Evolutionary conservation across 2,329 filamentous ascomycete genomes (phyloP).

Genomic region (Coniochaeta sp.): DNA sequence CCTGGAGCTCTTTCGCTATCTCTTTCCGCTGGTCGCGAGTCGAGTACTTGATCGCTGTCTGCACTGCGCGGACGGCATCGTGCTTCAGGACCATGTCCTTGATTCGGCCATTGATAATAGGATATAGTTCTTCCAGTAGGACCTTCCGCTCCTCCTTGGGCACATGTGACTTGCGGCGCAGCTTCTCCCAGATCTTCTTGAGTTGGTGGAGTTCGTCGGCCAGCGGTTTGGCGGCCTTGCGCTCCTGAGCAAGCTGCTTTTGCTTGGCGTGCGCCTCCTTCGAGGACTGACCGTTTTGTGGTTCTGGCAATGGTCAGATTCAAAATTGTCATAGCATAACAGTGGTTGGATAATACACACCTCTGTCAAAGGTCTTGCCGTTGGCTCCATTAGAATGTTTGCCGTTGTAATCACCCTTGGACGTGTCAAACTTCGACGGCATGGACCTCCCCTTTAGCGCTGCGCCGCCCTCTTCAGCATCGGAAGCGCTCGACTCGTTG

Average conservation of each 20-base stretch:
- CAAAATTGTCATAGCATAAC: background rate
- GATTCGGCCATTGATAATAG: conserved; percentile 82
- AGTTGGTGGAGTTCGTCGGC: conserved; percentile 81
- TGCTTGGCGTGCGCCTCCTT: conserved; percentile 91
- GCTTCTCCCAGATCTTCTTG: conserved; percentile 94
- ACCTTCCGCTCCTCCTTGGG: conserved; percentile 80
- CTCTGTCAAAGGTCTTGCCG: conserved; percentile 11
- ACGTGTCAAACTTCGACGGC: conserved; percentile 17
- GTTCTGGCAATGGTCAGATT: background rate
- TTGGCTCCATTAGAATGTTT: conserved; percentile 20
- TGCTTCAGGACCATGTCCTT: conserved; percentile 98
- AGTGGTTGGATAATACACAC: background rate
- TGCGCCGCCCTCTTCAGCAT: conserved; percentile 46
- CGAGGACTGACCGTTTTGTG: conserved; percentile 47
- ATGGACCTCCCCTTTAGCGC: conserved; percentile 25
- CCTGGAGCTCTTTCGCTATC: conserved; percentile 81
- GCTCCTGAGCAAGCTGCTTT: conserved; percentile 78
- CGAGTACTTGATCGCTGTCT: conserved; percentile 95
- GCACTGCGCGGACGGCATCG: conserved; percentile 91
- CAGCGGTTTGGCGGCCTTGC: conserved; percentile 87
- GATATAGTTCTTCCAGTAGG: conserved; percentile 82
- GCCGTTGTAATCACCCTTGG: conserved; percentile 14
- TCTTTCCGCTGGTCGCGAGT: conserved; percentile 74
- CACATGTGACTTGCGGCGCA: conserved; percentile 89
- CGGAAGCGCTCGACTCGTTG: conserved; percentile 34